These are phyloP conservation scores for Sporothrix luriei DNA, from an alignment of 2,329 filamentous ascomycete species.

Conservation along the genomic window DNA sequence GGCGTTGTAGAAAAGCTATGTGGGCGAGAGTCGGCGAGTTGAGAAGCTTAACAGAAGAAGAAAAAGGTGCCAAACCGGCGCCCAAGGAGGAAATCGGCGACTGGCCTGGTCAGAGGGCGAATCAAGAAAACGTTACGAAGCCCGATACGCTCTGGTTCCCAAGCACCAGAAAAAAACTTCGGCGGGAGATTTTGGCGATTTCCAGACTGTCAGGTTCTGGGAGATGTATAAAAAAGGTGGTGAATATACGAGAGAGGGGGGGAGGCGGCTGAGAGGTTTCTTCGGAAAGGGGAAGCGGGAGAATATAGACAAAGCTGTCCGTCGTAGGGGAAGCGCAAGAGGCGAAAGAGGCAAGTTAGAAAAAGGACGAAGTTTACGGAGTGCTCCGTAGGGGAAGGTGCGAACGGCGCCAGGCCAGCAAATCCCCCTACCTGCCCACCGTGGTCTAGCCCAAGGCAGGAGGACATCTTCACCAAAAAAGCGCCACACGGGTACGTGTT, in stretches of 20 bases:
- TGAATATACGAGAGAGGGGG: background rate
- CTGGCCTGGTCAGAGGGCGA: background rate
- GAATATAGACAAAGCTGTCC: background rate
- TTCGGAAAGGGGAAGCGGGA: slow-evolving; percentile 17
- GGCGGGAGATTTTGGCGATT: background rate
- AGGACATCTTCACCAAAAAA: slow-evolving; percentile 1
- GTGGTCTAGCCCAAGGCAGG: slow-evolving; percentile 23
- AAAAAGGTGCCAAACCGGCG: background rate
- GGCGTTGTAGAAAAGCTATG: background rate
- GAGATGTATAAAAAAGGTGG: background rate
- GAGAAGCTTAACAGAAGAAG: background rate
- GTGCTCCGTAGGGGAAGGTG: slow-evolving; percentile 2
- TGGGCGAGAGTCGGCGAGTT: background rate
- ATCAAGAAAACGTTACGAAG: background rate
- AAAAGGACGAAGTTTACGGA: background rate
- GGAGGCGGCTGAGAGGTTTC: slow-evolving; percentile 7
- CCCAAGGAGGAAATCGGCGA: slow-evolving; percentile 10
- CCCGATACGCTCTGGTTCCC: slow-evolving; percentile 1
- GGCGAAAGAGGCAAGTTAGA: background rate
- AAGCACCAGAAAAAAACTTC: slow-evolving; percentile 4
- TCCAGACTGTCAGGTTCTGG: slow-evolving; percentile 3
- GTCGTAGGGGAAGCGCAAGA: background rate
- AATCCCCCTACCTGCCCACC: slow-evolving; percentile 8
- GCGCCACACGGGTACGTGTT: background rate
- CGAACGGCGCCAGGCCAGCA: background rate